These are phyloP conservation scores for Anisogramma anomala DNA, from an alignment of 2,329 filamentous ascomycete species.

Conservation along the genomic window DNA sequence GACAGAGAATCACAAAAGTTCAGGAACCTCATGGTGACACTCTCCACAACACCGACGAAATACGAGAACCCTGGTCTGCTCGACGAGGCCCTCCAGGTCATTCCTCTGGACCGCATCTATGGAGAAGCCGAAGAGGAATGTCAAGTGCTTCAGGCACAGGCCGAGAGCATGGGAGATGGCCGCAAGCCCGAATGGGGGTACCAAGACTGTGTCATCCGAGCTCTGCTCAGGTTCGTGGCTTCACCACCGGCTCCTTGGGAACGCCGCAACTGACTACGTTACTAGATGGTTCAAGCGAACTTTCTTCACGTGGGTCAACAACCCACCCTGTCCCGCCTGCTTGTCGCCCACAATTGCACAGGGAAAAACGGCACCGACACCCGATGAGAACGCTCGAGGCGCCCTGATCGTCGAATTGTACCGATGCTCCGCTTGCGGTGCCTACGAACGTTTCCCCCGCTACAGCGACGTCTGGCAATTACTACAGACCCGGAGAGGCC, in stretches of 20 bases:
- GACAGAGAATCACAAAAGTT: conserved; percentile 64
- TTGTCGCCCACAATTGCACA: conserved; percentile 69
- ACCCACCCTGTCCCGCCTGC: conserved; percentile 75
- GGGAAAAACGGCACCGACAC: conserved; percentile 73
- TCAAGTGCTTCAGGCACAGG: conserved; percentile 77
- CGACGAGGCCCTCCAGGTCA: conserved; percentile 77
- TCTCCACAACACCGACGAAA: conserved; percentile 80
- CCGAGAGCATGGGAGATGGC: conserved; percentile 72
- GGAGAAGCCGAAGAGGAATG: conserved; percentile 87
- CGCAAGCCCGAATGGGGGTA: conserved; percentile 87
- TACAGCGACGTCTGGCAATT: conserved; percentile 94
- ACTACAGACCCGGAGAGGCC: conserved; percentile 72
- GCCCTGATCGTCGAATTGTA: conserved; percentile 84
- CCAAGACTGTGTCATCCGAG: conserved; percentile 88
- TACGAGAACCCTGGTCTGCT: conserved; percentile 94
- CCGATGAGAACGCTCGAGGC: conserved; percentile 80
- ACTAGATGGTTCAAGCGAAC: conserved; percentile 84
- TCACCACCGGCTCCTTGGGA: background rate
- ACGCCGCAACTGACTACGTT: conserved; percentile 9
- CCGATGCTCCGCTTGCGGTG: conserved; percentile 67
- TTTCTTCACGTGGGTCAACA: conserved; percentile 96
- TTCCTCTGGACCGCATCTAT: conserved; percentile 86
- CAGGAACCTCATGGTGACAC: conserved; percentile 68
- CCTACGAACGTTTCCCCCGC: conserved; percentile 80
- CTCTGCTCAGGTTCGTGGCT: conserved; percentile 64